phyloP scores from a whole-genome alignment of 2,329 filamentous ascomycete species.

The Fusarium austroafricanum region DNA sequence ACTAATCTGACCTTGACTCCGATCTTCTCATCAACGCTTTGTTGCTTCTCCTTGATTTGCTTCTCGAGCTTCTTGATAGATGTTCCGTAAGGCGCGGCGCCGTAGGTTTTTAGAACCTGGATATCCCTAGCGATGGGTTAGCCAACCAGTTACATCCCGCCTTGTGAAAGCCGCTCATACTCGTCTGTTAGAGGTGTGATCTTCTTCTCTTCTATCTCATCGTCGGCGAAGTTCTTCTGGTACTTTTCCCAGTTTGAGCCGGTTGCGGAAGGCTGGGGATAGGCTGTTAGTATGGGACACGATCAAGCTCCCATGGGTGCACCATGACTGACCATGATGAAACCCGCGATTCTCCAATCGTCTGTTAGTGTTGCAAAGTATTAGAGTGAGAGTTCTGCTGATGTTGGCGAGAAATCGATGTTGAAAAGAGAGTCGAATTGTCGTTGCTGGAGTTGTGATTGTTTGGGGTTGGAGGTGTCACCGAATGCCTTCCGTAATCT shows the following conservation, averaged over 20 bases:
- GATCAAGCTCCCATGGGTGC: constrained; percentile 14
- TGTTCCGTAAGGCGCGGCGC: constrained; percentile 93
- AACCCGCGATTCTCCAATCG: constrained; percentile 45
- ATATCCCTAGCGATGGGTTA: constrained; percentile 78
- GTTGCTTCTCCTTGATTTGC: constrained; percentile 99
- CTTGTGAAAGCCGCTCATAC: constrained; percentile 64
- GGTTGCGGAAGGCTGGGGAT: constrained; percentile 86
- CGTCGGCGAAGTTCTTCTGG: constrained; percentile 95
- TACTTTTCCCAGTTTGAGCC: constrained; percentile 99
- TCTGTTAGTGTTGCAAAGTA: background rate
- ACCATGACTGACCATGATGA: constrained; percentile 56
- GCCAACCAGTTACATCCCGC: constrained; percentile 19
- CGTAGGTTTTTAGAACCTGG: constrained; percentile 98
- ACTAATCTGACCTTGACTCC: constrained; percentile 73
- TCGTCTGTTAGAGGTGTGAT: constrained; percentile 97
- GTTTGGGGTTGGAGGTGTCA: constrained; percentile 50
- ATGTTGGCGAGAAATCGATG: constrained; percentile 15
- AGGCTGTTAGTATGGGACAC: constrained; percentile 40
- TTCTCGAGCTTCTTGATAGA: constrained; percentile 98
- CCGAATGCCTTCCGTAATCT: constrained; percentile 56
- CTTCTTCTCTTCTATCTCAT: constrained; percentile 99
- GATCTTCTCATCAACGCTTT: constrained; percentile 98
- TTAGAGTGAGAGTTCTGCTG: background rate
- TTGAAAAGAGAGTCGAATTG: constrained; percentile 20
- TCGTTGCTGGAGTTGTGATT: constrained; percentile 40